Base-by-base conservation (phyloP, 805 yeast species). In the Blastobotrys mokoenaii region DNA sequence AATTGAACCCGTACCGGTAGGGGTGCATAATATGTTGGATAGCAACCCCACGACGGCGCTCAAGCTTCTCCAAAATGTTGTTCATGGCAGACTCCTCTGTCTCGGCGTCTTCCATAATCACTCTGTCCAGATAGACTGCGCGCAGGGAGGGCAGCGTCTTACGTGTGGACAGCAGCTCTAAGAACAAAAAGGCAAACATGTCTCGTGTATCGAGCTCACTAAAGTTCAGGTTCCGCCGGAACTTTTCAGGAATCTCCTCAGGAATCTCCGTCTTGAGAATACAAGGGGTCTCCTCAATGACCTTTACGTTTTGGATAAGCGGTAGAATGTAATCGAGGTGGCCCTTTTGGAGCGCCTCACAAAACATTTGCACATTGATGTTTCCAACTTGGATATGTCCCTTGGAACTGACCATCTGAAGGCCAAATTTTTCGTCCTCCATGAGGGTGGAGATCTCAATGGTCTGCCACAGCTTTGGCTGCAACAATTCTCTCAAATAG, bases 331-430 rank as follows among this genome's bases (percentile, higher is more conserved):
- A 14, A 15, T 34, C 38, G 22, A 34, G 16, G 11, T 34, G 38
- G 12, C 38, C 38, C 38, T 15, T 10, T 17, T 10, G 12, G 7
- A 34, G 12, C 10, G 14, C 18, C 38, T 34, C 38, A 11, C 38
- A 34, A 11, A 34, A 34, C 18, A 34, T 10, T 34, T 34, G 14
- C 20, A 34, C 38, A 20, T 34, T 34, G 38, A 34, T 34, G 38
- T 34, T 34, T 5, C 38, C 38, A 4, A 34, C 16, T 11, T 34
- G 38, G 38, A 34, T 17, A 15, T 34, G 38, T 14, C 38, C 38
- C 38, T 34, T 14, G 16, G 20, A 16, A 6, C 38, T 17, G 16
- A 34, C 16, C 38, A 34, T 14, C 5, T n/a, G 14, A 4, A 17
- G 22, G 5, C 38, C 38, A 7, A 34, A 14, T 6, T 14, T 34